Evolutionary conservation across 2,329 filamentous ascomycete species (phyloP).

Genomic region (Ascochyta clinopodiicola): DNA sequence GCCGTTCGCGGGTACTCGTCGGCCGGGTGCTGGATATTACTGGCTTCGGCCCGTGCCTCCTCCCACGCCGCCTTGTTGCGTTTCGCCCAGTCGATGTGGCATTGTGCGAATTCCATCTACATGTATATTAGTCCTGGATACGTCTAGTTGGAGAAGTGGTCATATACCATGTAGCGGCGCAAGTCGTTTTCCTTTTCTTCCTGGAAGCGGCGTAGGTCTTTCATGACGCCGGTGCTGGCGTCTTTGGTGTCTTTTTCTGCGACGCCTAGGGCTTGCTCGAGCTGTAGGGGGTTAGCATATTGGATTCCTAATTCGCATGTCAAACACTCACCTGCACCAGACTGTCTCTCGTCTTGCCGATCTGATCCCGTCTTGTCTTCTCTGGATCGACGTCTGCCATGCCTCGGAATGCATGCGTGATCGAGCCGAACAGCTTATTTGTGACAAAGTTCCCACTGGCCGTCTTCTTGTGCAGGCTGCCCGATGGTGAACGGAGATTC

Average conservation of each 20-base stretch:
- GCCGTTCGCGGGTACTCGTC: constrained; percentile 31
- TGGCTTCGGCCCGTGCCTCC: constrained; percentile 84
- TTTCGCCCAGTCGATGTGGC: constrained; percentile 92
- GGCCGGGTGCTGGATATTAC: constrained; percentile 72
- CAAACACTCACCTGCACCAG: constrained; percentile 63
- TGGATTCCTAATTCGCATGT: not conserved
- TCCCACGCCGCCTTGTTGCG: constrained; percentile 93
- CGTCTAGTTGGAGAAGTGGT: not conserved
- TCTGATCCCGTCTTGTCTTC: constrained; percentile 86
- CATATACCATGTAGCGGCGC: constrained; percentile 88
- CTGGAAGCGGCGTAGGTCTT: constrained; percentile 92
- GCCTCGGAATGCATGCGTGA: constrained; percentile 94
- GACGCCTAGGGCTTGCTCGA: constrained; percentile 89
- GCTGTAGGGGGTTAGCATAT: constrained; percentile 56
- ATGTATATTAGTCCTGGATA: not conserved
- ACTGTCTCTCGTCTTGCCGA: constrained; percentile 92
- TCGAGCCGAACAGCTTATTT: constrained; percentile 89
- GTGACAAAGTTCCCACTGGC: constrained; percentile 86
- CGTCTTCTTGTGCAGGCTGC: constrained; percentile 72
- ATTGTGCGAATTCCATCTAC: constrained; percentile 88
- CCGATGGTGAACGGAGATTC: constrained; percentile 31
- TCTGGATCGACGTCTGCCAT: constrained; percentile 97
- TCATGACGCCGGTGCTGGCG: constrained; percentile 84
- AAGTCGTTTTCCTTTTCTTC: constrained; percentile 94
- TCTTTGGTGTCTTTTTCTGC: constrained; percentile 93